These are phyloP conservation scores for Vitellaria paradoxa DNA, from an alignment of 179 eudicot genomes.

Conservation along the genomic window DNA sequence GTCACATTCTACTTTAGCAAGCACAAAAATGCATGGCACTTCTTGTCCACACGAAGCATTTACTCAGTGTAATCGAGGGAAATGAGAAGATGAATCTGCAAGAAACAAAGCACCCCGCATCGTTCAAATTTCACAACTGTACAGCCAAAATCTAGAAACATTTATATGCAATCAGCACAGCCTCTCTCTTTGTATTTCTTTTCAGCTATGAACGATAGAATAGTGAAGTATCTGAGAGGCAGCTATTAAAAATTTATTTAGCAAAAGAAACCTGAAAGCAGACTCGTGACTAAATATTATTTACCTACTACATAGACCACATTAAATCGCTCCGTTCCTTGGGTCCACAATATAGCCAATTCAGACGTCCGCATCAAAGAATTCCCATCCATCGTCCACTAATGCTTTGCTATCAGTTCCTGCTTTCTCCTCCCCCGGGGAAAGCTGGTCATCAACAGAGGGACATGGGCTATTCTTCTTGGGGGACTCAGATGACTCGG, in stretches of 20 bases:
- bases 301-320: too few relatives aligned
- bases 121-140: too few relatives aligned
- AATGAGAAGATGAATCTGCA: too few relatives aligned
- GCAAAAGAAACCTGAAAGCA: not conserved
- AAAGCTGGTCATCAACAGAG: constrained; percentile 21
- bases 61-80: too few relatives aligned
- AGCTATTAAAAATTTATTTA: not conserved
- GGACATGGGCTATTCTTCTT: constrained; percentile 18
- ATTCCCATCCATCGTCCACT: constrained; percentile 49
- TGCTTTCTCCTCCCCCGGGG: constrained; percentile 11
- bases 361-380: constrained; percentile 26
- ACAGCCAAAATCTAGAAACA: too few relatives aligned
- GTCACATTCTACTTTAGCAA: too few relatives aligned
- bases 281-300: not conserved
- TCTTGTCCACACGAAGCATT: too few relatives aligned
- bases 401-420: constrained; percentile 21
- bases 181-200: too few relatives aligned
- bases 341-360: not conserved
- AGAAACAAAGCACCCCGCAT: too few relatives aligned
- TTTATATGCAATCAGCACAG: too few relatives aligned
- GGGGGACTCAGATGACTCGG: constrained; percentile 21
- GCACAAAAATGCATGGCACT: too few relatives aligned
- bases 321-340: not conserved
- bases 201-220: not conserved
- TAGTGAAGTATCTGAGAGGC: not conserved